Evolutionary conservation across 2,329 filamentous ascomycete species (phyloP), one percentile per base, ranked within the genome.

Genomic region (Cadophora gregata): DNA sequence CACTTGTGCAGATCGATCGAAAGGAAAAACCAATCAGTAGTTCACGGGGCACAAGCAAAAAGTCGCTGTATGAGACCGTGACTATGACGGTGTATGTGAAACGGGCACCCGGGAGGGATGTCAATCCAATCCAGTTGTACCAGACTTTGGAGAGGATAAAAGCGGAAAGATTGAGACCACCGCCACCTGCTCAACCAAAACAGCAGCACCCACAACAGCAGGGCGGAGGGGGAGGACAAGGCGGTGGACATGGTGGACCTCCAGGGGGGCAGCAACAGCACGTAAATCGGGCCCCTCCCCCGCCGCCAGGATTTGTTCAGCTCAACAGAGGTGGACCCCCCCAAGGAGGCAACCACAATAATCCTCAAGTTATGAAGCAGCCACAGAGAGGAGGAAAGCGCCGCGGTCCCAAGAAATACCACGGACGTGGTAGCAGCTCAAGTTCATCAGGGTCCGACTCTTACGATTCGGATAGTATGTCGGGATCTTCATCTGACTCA

Each of bases 11-110:
- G 60, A 61, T 77, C 19, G 71, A 73, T 16, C 47, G 66, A 33
- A 70, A 59, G 42, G 47, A 60, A 9, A 33, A 66, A 36, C 65
- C 38, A 1, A 14, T 55, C 48, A 47, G 60, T 27, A 25, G 59
- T 31, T 60, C 62, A 21, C 67, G 29, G 47, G 69, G 69, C 48
- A 48, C 63, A 12, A 55, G 58, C n/a, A 65, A 66, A 14, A 72
- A 69, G 59, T 33, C 59, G 9, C 33, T 55, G 36, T 64, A 62
- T 12, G 73, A 75, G 65, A 76, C 75, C 0, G 62, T 66, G 8
- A 67, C 70, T 3, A 75, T 77, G 59, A 75, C 70, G 1, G 67
- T 75, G 12, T 76, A 73, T 64, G 64, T 75, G 19, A 74, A 71
- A 62, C 69, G 74, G 8, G 59, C 68, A 19, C 70, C 73, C 8